Base-by-base conservation (phyloP, 2,329 filamentous ascomycete species). In the Cladophialophora psammophila region DNA sequence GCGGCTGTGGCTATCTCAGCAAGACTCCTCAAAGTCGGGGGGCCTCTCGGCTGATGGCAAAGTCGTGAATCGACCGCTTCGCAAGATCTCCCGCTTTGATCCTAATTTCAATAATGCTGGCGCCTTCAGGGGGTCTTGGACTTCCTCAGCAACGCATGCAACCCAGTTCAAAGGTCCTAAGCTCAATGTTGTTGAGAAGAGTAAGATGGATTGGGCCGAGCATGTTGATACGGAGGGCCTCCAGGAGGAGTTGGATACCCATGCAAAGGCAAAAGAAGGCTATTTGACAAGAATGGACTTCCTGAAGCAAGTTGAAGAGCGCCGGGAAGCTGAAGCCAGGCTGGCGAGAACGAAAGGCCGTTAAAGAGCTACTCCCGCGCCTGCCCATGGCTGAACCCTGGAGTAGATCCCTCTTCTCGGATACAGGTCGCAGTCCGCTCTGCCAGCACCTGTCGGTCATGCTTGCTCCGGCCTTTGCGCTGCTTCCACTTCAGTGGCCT, bases 121-220 rank as follows among this genome's bases (percentile, higher is more conserved):
- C 61, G 63, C 70, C 68, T 69, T 78, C 65, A 71, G 77, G 75
- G 67, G 78, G 70, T 61, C 62, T n/a, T 74, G 72, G 69, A 61
- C 70, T 26, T 63, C 73, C 0, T 74, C 71, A 56, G 64, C 63
- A 32, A 63, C 66, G 6, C 72, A 72, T 7, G 72, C 73, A 42
- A 75, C 74, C 66, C 72, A 75, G 66, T 68, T 80, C 74, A 72
- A 83, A 78, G 78, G 84, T 73, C 84, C 85, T 65, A 89, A 88
- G 73, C 84, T 90, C 78, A 90, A 88, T 71, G 88, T 87, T 0
- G 86, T 90, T 58, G 87, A 89, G 76, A 90, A 90, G 76, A 88
- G 85, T 35, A 83, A 87, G 61, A 78, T 89, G 73, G 88, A 90
- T 72, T 90, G 88, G 88, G 87, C 86, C 20, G 83, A 84, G 10